phyloP scores from a whole-genome alignment of 202 grass and related monocot genomes.

The Eragrostis tef region DNA sequence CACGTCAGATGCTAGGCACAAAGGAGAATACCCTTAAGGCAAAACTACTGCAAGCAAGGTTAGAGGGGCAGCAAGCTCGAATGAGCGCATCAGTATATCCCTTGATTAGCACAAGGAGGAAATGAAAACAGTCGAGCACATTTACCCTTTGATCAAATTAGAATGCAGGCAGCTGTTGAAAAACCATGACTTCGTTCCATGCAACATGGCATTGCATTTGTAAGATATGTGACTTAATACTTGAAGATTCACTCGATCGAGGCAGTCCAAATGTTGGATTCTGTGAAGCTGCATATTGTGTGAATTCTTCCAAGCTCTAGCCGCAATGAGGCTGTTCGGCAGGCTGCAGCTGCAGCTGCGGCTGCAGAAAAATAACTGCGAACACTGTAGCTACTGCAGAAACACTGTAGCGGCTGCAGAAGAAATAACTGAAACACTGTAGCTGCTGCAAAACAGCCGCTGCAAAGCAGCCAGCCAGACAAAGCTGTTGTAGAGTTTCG shows the following conservation, averaged over 20 bases:
- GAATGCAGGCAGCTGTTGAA: neutral
- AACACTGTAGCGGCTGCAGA: no score
- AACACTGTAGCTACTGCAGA: no score
- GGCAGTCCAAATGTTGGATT: neutral
- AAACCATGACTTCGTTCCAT: neutral
- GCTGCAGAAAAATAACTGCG: no score
- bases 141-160: neutral
- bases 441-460: no score
- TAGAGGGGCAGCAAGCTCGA: constrained; percentile 82
- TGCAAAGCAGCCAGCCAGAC: no score
- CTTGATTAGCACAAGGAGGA: constrained; percentile 47
- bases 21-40: constrained; percentile 71
- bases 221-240: constrained; percentile 37
- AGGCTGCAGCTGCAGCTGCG: no score
- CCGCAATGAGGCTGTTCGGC: no score
- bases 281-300: constrained; percentile 2
- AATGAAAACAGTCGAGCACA: constrained; percentile 43
- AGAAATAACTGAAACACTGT: no score
- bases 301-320: constrained; percentile 31
- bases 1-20: constrained; percentile 32
- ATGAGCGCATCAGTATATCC: constrained; percentile 54
- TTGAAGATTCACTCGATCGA: neutral
- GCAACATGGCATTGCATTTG: constrained; percentile 34
- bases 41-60: constrained; percentile 88
- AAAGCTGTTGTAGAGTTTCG: neutral